A percentile compares a stretch with the other conserved stretches of the same genome.
Conservation (phyloP, 2,329 filamentous ascomycete species). For the Arachnopeziza araneosa region DNA sequence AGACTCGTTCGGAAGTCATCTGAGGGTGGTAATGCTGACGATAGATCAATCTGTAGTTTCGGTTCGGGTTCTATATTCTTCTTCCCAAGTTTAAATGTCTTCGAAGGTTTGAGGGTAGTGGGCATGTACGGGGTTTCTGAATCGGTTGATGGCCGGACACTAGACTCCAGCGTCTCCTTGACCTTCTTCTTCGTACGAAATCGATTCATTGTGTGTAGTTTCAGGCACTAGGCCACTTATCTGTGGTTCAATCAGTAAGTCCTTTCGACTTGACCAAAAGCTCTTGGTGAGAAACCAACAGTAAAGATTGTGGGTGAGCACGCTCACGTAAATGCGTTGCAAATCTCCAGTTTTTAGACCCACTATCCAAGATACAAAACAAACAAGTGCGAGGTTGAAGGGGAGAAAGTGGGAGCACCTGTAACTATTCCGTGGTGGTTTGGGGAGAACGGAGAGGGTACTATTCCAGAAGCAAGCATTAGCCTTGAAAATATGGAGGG, state of each 20-base stretch:
- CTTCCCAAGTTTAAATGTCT: slow-evolving; percentile 53
- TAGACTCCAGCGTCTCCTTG: slow-evolving; percentile 46
- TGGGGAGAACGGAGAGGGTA: not conserved
- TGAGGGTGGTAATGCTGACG: slow-evolving; percentile 66
- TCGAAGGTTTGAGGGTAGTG: slow-evolving; percentile 37
- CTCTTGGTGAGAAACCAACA: not conserved
- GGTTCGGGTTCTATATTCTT: slow-evolving; percentile 44
- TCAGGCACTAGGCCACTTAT: not conserved
- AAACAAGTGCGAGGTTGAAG: not conserved
- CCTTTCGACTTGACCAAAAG: not conserved
- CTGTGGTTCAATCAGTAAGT: not conserved
- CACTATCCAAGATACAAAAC: not conserved
- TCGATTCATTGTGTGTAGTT: slow-evolving; percentile 58
- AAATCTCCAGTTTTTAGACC: not conserved
- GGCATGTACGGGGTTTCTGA: slow-evolving; percentile 38
- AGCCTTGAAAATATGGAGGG: not conserved
- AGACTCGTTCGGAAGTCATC: slow-evolving; percentile 95
- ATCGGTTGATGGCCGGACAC: slow-evolving; percentile 47
- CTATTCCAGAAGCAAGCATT: slow-evolving; percentile 1
- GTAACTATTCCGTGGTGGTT: not conserved
- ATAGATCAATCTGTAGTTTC: slow-evolving; percentile 63
- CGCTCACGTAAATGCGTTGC: not conserved
- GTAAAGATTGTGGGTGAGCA: not conserved
- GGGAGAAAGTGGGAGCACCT: not conserved
- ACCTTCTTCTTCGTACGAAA: slow-evolving; percentile 69